Evolutionary conservation across 805 yeast species (phyloP).

Genomic region (Sporopachydermia quercuum): DNA sequence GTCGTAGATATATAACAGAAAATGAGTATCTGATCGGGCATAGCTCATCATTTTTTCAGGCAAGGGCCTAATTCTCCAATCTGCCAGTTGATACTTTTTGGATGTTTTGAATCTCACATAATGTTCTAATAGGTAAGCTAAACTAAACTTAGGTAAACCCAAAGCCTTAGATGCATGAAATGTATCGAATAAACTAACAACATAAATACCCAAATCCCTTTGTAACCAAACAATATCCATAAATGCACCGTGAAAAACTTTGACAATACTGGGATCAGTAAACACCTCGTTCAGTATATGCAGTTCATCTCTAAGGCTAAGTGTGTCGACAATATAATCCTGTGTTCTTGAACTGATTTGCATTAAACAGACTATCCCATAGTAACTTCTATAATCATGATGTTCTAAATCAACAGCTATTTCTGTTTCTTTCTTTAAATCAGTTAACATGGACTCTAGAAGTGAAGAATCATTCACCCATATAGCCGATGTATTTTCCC

Average conservation of each 20-base stretch:
- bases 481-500: constrained; percentile 48
- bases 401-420: constrained; percentile 94
- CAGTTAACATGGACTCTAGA: constrained; percentile 38
- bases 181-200: constrained; percentile 86
- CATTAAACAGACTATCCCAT: constrained; percentile 86
- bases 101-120: constrained; percentile 78
- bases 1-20: constrained; percentile 67
- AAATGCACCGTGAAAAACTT: constrained; percentile 90
- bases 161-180: constrained; percentile 73
- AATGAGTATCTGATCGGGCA: constrained; percentile 94
- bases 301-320: constrained; percentile 62
- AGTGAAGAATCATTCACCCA: constrained; percentile 56
- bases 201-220: constrained; percentile 81
- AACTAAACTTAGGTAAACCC: constrained; percentile 68
- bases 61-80: constrained; percentile 88
- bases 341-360: constrained; percentile 72
- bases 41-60: constrained; percentile 62
- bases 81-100: constrained; percentile 89
- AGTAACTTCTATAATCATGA: constrained; percentile 81
- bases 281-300: constrained; percentile 55
- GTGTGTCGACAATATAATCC: constrained; percentile 81
- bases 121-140: constrained; percentile 70
- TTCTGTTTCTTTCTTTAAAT: constrained; percentile 35
- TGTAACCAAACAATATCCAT: constrained; percentile 98
- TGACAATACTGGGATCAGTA: constrained; percentile 65